These are phyloP conservation scores for Penicillium manginii DNA, from an alignment of 495 filamentous ascomycete genomes.

Conservation along the genomic window DNA sequence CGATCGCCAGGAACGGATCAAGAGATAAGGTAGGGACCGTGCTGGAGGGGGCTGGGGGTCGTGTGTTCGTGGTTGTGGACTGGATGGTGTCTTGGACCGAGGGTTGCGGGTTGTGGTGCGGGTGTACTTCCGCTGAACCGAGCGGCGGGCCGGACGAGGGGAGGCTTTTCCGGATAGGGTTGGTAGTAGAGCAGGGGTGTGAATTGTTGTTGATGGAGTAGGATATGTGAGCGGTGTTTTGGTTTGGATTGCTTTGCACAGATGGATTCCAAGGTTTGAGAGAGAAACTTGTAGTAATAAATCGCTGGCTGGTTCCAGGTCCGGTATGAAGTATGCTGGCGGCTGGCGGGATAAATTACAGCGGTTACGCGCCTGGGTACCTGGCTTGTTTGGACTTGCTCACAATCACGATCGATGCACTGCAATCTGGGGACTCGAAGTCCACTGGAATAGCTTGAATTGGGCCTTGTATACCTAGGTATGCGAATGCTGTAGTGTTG, in stretches of 20 bases:
- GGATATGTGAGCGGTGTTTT: background rate
- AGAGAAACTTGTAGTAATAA: no score
- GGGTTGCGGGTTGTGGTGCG: slow-evolving; percentile 2
- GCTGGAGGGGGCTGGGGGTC: slow-evolving; percentile 12
- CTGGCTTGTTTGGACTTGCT: no score
- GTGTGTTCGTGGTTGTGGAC: background rate
- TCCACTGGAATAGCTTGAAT: no score
- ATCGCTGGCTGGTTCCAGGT: no score
- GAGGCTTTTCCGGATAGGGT: slow-evolving; percentile 4
- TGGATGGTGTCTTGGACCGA: background rate
- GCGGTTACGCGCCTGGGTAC: no score
- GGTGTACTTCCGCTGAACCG: slow-evolving; percentile 10
- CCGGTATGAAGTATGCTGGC: no score
- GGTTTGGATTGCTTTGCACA: background rate
- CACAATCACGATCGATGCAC: no score
- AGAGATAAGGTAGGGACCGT: slow-evolving; percentile 30
- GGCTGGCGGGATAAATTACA: no score
- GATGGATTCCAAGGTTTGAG: no score
- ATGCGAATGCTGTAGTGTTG: no score
- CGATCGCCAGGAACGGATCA: slow-evolving; percentile 20
- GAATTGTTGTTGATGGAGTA: background rate
- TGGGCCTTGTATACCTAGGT: no score
- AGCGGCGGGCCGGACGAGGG: slow-evolving; percentile 7
- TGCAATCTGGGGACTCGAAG: no score
- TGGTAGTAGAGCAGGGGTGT: background rate